Evolutionary conservation across 768 basidiomycete genomes (phyloP).

Genomic region (Boletellus ananas): DNA sequence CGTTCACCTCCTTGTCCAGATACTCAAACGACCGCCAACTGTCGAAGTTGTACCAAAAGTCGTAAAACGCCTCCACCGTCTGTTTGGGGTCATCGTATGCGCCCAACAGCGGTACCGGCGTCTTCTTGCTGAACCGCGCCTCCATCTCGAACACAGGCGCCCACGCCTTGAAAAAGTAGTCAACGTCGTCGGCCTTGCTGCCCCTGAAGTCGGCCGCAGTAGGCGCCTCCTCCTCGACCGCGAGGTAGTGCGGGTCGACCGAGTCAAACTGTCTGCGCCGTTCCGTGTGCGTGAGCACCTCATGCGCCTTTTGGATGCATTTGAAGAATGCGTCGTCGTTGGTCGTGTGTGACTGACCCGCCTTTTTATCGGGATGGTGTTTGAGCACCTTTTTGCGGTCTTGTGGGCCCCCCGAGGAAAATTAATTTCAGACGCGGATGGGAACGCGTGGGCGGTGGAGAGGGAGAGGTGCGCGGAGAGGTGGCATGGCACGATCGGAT

Average conservation of each 20-base stretch:
- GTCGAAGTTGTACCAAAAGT: constrained; percentile 99
- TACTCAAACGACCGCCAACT: constrained; percentile 98
- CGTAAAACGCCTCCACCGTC: constrained; percentile 90
- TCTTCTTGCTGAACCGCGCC: constrained; percentile 83
- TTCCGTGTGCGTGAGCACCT: constrained; percentile 83
- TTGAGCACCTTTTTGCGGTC: constrained; percentile 99
- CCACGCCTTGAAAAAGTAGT: constrained; percentile 70
- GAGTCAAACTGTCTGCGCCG: constrained; percentile 95
- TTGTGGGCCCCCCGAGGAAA: constrained; percentile 25
- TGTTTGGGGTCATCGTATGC: constrained; percentile 65
- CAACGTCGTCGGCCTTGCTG: constrained; percentile 40
- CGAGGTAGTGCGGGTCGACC: constrained; percentile 76
- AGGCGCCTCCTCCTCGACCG: constrained; percentile 76
- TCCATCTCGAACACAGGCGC: constrained; percentile 86
- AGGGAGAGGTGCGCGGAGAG: too few relatives aligned
- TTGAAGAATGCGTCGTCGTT: constrained; percentile 99
- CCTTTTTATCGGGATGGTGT: constrained; percentile 98
- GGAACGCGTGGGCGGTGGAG: not conserved
- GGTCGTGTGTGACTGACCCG: constrained; percentile 68
- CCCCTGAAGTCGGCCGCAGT: constrained; percentile 55
- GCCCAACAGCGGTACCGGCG: constrained; percentile 84
- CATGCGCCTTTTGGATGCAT: constrained; percentile 98
- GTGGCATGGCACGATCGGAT: not conserved
- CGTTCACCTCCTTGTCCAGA: constrained; percentile 97
- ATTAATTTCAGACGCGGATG: too few relatives aligned